These are phyloP conservation scores for Cornus suecica DNA, from an alignment of 148 eudicot species.

Conservation along the genomic window DNA sequence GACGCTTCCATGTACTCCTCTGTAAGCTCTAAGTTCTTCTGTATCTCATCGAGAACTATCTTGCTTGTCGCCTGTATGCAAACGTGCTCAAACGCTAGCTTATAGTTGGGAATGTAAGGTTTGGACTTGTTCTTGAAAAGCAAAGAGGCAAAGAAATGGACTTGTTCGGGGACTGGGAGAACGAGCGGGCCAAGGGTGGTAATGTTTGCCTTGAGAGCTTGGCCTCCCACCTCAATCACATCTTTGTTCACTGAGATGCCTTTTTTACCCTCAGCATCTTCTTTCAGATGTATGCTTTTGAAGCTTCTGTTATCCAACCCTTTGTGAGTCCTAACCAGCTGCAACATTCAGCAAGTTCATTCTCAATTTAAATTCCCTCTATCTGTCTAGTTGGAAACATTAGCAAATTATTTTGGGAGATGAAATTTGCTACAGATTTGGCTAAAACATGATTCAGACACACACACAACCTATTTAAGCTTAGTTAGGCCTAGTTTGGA, in stretches of 20 bases:
- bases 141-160: conserved; percentile 50
- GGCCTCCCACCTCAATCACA: conserved; percentile 52
- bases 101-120: conserved; percentile 65
- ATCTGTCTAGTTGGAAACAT: no score
- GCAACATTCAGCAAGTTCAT: not conserved
- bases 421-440: no score
- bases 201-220: conserved; percentile 65
- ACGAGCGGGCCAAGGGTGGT: conserved; percentile 59
- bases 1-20: conserved; percentile 78
- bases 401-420: no score
- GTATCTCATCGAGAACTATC: conserved; percentile 58
- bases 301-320: conserved; percentile 57
- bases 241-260: conserved; percentile 58
- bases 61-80: conserved; percentile 68
- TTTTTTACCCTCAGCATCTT: conserved; percentile 46
- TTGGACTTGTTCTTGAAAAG: conserved; percentile 28
- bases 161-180: conserved; percentile 52
- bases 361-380: not conserved
- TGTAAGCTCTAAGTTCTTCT: conserved; percentile 57
- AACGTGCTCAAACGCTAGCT: conserved; percentile 72
- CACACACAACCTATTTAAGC: no score
- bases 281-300: conserved; percentile 51
- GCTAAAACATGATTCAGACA: no score
- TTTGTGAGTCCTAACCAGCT: conserved; percentile 67
- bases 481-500: no score